Conservation (phyloP, 768 basidiomycete species). For the Pleurotus cornucopiae region DNA sequence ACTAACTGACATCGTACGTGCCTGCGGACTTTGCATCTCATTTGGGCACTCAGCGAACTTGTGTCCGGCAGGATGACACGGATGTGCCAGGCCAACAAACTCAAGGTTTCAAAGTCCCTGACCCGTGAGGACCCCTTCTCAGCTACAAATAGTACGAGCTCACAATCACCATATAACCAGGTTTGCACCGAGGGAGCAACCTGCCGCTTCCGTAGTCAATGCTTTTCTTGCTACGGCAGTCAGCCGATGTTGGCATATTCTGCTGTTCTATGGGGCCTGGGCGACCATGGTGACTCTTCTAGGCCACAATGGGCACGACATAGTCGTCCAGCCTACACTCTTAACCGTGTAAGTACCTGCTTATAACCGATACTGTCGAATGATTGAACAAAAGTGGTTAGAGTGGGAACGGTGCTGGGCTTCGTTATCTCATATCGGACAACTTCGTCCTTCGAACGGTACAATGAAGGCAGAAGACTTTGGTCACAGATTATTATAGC, state of each 20-base stretch:
- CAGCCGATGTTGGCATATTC: slow-evolving; percentile 64
- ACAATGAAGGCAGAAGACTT: slow-evolving; percentile 65
- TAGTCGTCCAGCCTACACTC: slow-evolving; percentile 49
- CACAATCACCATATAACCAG: neutral
- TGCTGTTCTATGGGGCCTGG: slow-evolving; percentile 64
- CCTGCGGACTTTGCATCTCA: too few species aligned
- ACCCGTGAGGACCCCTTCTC: neutral
- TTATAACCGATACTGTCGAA: neutral
- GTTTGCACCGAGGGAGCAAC: slow-evolving; percentile 6
- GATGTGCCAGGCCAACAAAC: too few species aligned
- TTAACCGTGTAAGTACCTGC: slow-evolving; percentile 55
- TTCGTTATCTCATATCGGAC: slow-evolving; percentile 72
- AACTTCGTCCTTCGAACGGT: slow-evolving; percentile 71
- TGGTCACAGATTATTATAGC: slow-evolving; percentile 69
- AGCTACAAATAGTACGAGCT: neutral
- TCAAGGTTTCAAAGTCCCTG: neutral
- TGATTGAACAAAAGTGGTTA: slow-evolving; percentile 12
- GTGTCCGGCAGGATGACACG: too few species aligned
- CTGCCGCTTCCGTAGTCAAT: slow-evolving; percentile 6
- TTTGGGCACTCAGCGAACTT: too few species aligned
- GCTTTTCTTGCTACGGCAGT: slow-evolving; percentile 31
- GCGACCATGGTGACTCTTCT: slow-evolving; percentile 53
- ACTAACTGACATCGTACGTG: too few species aligned
- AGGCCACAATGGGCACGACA: slow-evolving; percentile 37
- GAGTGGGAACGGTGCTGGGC: slow-evolving; percentile 63